Evolutionary conservation across 1,284 basidiomycete genomes (phyloP).

Genomic region (Sanghuangporus sanghuang): DNA sequence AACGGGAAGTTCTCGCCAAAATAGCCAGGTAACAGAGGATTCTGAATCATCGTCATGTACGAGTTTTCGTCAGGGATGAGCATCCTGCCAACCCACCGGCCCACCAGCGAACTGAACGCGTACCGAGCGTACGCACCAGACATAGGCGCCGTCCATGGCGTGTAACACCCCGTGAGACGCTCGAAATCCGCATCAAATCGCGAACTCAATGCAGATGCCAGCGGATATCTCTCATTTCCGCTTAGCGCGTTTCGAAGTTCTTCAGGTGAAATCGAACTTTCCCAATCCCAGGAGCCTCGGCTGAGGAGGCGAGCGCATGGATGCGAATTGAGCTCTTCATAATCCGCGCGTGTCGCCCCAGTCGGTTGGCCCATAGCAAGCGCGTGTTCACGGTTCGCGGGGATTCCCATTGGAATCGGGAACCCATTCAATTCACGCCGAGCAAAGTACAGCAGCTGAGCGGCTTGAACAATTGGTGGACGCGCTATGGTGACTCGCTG

Average conservation of each 20-base stretch:
- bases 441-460: conserved; percentile 58
- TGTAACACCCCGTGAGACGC: conserved; percentile 44
- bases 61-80: conserved; percentile 35
- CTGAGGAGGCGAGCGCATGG: conserved; percentile 28
- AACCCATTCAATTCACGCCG: conserved; percentile 48
- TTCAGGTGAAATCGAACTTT: conserved; percentile 26
- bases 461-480: conserved; percentile 50
- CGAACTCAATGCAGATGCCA: conserved; percentile 24
- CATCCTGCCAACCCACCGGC: conserved; percentile 57
- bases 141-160: conserved; percentile 34
- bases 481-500: conserved; percentile 33
- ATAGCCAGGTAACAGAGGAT: conserved; percentile 24
- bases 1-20: conserved; percentile 35
- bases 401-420: conserved; percentile 40
- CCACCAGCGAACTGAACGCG: conserved; percentile 43
- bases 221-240: conserved; percentile 25
- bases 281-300: conserved; percentile 38
- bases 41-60: conserved; percentile 31
- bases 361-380: conserved; percentile 25
- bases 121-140: conserved; percentile 38
- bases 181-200: conserved; percentile 59
- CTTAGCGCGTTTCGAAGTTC: conserved; percentile 19
- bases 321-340: conserved; percentile 50
- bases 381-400: conserved; percentile 40
- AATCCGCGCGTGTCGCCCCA: conserved; percentile 53